A percentile compares a stretch with the other conserved stretches of the same genome.
phyloP scores from a whole-genome alignment of 331 rosid species.

The Quercus tomentella region DNA sequence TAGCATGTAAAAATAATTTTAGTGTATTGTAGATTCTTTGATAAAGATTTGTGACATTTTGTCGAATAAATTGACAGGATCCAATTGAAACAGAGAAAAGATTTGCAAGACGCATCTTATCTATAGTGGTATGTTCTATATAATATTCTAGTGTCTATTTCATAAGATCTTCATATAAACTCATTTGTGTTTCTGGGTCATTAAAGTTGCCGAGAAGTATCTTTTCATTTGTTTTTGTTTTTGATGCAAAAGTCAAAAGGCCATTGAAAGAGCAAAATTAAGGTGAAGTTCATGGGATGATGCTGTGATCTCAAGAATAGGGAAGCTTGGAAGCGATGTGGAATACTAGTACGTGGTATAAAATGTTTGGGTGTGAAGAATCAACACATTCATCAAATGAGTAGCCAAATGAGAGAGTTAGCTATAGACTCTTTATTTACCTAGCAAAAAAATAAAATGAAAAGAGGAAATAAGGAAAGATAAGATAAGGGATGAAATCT shows the following conservation, averaged over 20 bases:
- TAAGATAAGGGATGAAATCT: too few species aligned
- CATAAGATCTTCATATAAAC: background rate
- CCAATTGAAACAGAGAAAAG: constrained; percentile 79
- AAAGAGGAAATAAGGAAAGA: too few species aligned
- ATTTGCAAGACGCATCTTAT: constrained; percentile 84
- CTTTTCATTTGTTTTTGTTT: background rate
- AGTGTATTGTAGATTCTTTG: constrained; percentile 11
- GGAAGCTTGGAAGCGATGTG: background rate
- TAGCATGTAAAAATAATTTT: background rate
- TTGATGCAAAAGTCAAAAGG: background rate
- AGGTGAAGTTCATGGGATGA: background rate
- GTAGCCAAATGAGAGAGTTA: too few species aligned
- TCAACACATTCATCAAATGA: too few species aligned
- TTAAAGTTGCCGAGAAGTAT: background rate
- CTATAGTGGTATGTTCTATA: constrained; percentile 76
- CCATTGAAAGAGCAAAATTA: background rate
- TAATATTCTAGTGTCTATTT: background rate
- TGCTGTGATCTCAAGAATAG: background rate
- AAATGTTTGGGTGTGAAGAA: background rate
- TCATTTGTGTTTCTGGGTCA: background rate
- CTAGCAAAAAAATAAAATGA: too few species aligned
- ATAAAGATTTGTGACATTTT: constrained; percentile 22
- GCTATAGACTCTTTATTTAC: too few species aligned
- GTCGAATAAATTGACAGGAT: constrained; percentile 54
- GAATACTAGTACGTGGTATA: background rate